Conservation (phyloP, 495 filamentous ascomycete species). For the Paragyromitra xinjiangensis region DNA sequence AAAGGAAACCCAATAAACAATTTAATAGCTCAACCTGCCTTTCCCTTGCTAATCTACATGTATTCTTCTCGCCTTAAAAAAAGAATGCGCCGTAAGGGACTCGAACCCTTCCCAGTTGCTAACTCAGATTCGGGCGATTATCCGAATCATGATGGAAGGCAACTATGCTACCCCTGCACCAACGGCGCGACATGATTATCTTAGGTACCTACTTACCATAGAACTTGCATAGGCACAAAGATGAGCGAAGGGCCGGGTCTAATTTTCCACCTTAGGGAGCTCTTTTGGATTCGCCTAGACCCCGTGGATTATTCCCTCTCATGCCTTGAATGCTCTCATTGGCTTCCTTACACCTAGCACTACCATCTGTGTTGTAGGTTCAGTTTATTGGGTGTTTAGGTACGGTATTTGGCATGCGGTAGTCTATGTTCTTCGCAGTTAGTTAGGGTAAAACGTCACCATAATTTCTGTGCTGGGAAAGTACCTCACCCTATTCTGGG, state of each 20-base stretch:
- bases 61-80: neutral
- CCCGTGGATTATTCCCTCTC: neutral
- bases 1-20: too few relatives aligned
- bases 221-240: neutral
- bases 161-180: conserved; percentile 50
- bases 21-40: too few relatives aligned
- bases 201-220: neutral
- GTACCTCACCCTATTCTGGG: too few relatives aligned
- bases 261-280: neutral
- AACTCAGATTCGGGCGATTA: conserved; percentile 8
- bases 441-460: neutral
- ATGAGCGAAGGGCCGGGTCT: neutral
- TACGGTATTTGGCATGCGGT: neutral
- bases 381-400: neutral
- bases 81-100: conserved; percentile 47
- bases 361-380: neutral
- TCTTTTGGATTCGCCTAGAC: neutral
- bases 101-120: conserved; percentile 53
- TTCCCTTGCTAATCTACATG: too few relatives aligned
- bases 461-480: neutral
- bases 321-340: neutral
- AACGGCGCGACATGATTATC: conserved; percentile 18
- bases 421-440: neutral
- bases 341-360: neutral
- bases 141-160: conserved; percentile 26